Base-by-base conservation (phyloP, 192 early-diverging fungal species). In the Kappamyces sp. region DNA sequence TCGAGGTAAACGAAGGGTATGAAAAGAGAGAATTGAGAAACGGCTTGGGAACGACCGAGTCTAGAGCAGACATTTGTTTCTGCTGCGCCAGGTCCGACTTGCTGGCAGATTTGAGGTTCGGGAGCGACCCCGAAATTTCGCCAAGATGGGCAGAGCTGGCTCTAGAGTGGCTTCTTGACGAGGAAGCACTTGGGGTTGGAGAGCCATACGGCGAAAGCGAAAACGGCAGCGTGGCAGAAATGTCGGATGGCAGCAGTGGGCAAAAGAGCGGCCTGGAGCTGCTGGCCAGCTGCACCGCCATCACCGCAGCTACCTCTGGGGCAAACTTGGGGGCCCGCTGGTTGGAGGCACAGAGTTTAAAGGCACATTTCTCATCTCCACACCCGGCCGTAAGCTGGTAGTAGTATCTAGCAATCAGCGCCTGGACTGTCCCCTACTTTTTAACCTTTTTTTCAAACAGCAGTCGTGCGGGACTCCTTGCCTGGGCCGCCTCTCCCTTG, bases 301-400 rank as follows among this genome's bases (percentile, higher is more conserved):
- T 67, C 54, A 81, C 73, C 2, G 78, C 72, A 38, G 78, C 63
- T 8, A 73, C 73, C 51, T 81, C 73, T 2, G 71, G 48, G 0
- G 59, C 46, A 3, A 80, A 60, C 4, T 59, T 54, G 3, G 71
- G 68, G 33, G 49, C 59, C n/a, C 45, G 29, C 4, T 38, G 48
- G 63, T 65, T 62, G 4, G 69, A 70, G 3, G 69, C 71, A 50
- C 79, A 81, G 35, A 71, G 65, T 45, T 71, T 73, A 32, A 64
- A 60, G 32, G 41, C 62, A 62, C 79, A 81, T 12, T 46, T 38
- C 3, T 50, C 12, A 14, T 65, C 64, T 6, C 71, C 68, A 59
- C 79, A 81, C 2, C 79, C 79, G 1, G 61, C 41, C 3, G 68
- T 61, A 42, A 81, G 68, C 61, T 81, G 79, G 54, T 70, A 74